A percentile compares a stretch with the other conserved stretches of the same genome.
These are phyloP conservation scores for Lactarius evosmus DNA, from an alignment of 768 basidiomycete genomes.

Conservation along the genomic window DNA sequence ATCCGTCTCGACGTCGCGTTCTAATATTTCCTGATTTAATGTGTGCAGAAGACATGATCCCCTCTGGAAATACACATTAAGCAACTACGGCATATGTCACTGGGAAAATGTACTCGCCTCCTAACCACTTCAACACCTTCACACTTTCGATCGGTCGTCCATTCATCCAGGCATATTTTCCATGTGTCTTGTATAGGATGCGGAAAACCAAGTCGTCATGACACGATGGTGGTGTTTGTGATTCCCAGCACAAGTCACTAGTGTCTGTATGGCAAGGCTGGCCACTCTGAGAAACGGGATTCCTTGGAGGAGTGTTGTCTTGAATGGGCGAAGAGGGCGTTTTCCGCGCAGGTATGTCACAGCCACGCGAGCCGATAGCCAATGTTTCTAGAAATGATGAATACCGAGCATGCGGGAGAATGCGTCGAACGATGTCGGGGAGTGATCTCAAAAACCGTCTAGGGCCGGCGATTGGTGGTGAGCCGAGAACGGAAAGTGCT, in stretches of 20 bases:
- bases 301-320: neutral
- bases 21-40: conserved; percentile 20
- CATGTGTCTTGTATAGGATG: conserved; percentile 23
- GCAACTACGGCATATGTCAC: neutral
- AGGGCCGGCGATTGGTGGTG: conserved; percentile 5
- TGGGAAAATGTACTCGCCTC: conserved; percentile 7
- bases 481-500: conserved; percentile 13
- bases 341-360: conserved; percentile 1
- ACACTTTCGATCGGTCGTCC: conserved; percentile 19
- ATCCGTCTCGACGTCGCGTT: conserved; percentile 2
- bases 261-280: neutral
- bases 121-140: conserved; percentile 18
- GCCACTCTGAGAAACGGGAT: neutral
- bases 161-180: conserved; percentile 23
- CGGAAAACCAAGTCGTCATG: conserved; percentile 18
- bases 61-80: conserved; percentile 13
- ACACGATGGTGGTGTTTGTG: neutral
- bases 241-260: neutral
- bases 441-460: conserved; percentile 9
- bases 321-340: conserved; percentile 2
- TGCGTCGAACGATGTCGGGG: conserved; percentile 17
- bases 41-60: conserved; percentile 23
- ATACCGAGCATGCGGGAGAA: conserved; percentile 21
- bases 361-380: neutral
- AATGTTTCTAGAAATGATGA: conserved; percentile 20